These are phyloP conservation scores for Russula sp. DNA, from an alignment of 768 basidiomycete species.

Conservation along the genomic window DNA sequence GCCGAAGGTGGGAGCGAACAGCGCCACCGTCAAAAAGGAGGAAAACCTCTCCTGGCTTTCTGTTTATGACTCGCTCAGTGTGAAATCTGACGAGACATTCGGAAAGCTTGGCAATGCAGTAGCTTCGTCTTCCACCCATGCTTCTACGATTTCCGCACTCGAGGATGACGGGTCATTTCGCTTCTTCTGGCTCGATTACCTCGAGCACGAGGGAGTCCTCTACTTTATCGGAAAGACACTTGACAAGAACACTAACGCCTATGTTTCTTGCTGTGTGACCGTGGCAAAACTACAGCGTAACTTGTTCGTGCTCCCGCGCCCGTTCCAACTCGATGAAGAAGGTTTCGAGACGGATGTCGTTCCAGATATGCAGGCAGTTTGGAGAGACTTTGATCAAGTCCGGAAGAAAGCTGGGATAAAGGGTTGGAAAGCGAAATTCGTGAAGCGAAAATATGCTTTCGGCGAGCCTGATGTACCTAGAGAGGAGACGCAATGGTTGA, in stretches of 20 bases:
- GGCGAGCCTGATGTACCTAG: conserved; percentile 77
- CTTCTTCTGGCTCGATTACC: conserved; percentile 96
- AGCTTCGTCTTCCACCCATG: conserved; percentile 31
- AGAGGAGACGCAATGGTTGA: conserved; percentile 81
- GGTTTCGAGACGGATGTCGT: conserved; percentile 70
- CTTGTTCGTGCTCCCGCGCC: conserved; percentile 80
- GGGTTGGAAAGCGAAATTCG: conserved; percentile 75
- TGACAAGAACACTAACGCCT: conserved; percentile 61
- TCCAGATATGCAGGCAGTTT: conserved; percentile 66
- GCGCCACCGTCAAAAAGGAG: conserved; percentile 35
- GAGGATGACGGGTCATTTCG: conserved; percentile 80
- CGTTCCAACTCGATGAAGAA: conserved; percentile 50
- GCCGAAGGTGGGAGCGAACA: conserved; percentile 26
- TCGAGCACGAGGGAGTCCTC: conserved; percentile 78
- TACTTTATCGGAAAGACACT: conserved; percentile 90
- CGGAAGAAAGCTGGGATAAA: conserved; percentile 63
- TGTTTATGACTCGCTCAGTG: conserved; percentile 64
- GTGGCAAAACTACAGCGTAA: conserved; percentile 86
- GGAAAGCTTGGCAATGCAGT: conserved; percentile 38
- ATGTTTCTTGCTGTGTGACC: conserved; percentile 83
- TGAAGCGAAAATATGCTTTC: conserved; percentile 88
- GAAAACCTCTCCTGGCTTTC: conserved; percentile 65
- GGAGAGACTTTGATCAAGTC: conserved; percentile 76
- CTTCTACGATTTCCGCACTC: conserved; percentile 50
- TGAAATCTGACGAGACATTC: conserved; percentile 54